phyloP scores from a whole-genome alignment of 2,329 filamentous ascomycete species.

The Drechslera avenae region DNA sequence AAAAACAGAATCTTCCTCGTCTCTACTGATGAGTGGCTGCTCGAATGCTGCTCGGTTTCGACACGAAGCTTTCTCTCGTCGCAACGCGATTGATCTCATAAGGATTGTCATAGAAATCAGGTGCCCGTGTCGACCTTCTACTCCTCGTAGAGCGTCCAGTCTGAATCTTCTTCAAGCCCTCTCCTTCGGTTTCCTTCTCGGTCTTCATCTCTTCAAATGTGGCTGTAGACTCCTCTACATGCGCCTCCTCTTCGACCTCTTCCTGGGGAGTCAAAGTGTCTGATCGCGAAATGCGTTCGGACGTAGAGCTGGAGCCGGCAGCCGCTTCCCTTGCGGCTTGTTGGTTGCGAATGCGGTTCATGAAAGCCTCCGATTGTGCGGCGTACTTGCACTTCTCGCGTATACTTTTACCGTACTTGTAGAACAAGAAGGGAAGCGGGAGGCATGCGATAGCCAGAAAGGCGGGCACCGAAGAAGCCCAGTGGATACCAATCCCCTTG shows the following conservation, averaged over 20 bases:
- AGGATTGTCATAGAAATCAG: conserved; percentile 52
- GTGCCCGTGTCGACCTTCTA: conserved; percentile 29
- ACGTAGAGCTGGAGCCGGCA: conserved; percentile 13
- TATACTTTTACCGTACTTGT: conserved; percentile 69
- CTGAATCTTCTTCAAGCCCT: conserved; percentile 34
- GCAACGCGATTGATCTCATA: conserved; percentile 57
- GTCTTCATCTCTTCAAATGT: conserved; percentile 50
- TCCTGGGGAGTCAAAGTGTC: conserved; percentile 25
- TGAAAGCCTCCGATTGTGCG: conserved; percentile 66
- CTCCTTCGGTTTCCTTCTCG: conserved; percentile 35
- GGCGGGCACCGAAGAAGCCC: conserved; percentile 74
- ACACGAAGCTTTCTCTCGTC: conserved; percentile 53
- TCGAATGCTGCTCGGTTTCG: conserved; percentile 20
- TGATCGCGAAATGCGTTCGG: conserved; percentile 33
- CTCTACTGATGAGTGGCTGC: no score
- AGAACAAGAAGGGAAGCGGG: conserved; percentile 77
- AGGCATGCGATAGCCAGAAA: conserved; percentile 75
- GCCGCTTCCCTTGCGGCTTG: conserved; percentile 23
- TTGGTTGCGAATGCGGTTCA: conserved; percentile 54
- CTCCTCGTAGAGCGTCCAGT: conserved; percentile 38
- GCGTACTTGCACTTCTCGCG: conserved; percentile 72
- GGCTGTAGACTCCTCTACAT: conserved; percentile 31
- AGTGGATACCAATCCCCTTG: conserved; percentile 64
- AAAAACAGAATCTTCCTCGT: no score
- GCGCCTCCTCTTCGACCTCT: conserved; percentile 40